Evolutionary conservation across 306 rosid genomes (phyloP), one percentile per base, ranked within the genome.

Genomic region (Vigna reflexopilosa): DNA sequence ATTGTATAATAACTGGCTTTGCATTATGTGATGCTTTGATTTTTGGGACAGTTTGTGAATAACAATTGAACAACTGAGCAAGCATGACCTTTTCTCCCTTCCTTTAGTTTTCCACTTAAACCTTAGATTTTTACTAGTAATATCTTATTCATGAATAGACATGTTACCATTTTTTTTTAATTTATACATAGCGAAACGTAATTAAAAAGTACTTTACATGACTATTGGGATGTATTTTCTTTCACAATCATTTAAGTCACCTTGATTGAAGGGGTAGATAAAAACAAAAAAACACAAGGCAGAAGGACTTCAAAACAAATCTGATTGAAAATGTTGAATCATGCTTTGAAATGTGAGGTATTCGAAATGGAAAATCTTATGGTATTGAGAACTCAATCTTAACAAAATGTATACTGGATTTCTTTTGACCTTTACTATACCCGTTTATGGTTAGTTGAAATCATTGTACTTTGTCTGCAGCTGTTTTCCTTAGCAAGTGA

Each of bases 401-500:
- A 7, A 24, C 30, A 32, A 56, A 48, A 50, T 73, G 11, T 28
- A 42, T 42, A 38, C 42, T 49, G 34, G 44, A 49, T 48, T 34
- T 32, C 16, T 22, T 32, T 48, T 51, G 36, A 38, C 45, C 58
- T 52, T 77, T 49, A 28, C 30, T 26, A 54, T 7, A 47, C 15
- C 4, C 16, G 15, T 59, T 55, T 64, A 74, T 54, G 57, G 66
- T 81, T 82, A 64, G 70, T 77, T 70, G 72, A 81, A 63, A 48
- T 57, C 55, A 70, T 86, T 82, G 24, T 83, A 70, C 80, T 75
- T 79, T 73, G 40, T 79, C 40, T 77, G 87, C 93, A 95, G 99
- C 71, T 95, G 70, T 90, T 91, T 67, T 80, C 85, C 36, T 89
- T 95, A 66, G 83, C 89, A 64, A 80, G 76, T 83, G 93, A 95